Base-by-base conservation (phyloP, 352 stramenopile species). In the Phytophthora pistaciae region DNA sequence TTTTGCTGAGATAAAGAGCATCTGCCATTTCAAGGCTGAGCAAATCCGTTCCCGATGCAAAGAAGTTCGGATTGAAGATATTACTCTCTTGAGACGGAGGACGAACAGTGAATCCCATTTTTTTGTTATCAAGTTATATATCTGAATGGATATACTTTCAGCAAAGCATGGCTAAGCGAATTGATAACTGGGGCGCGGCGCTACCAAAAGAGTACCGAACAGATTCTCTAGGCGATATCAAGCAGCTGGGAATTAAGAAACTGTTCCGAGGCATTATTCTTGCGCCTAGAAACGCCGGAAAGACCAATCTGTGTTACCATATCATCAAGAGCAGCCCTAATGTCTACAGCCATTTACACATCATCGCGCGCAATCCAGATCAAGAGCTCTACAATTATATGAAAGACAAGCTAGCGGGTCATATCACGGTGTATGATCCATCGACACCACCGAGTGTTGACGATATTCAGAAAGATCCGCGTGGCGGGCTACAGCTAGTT, bases 401-500 rank as follows among this genome's bases (percentile, higher is more conserved):
- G n/a, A n/a, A n/a, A n/a, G n/a, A n/a, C n/a, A n/a, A n/a, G n/a
- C n/a, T n/a, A n/a, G n/a, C 9, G 10, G 38, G 38, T 2, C 7
- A 46, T 46, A 46, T 46, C 38, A 48, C 40, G 3, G 18, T 48
- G 1, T 48, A 48, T 20, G 40, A 48, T 5, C 40, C 40, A 48
- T 48, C 40, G 14, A 13, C 40, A 6, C 42, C 27, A n/a, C 18
- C 21, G 5, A 25, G 20, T n/a, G n/a, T n/a, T n/a, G n/a, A n/a
- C n/a, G n/a, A n/a, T n/a, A n/a, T n/a, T n/a, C n/a, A n/a, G n/a
- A 16, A 25, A 27, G 8, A 65, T 49, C 55, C 63, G 59, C 9
- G 42, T 9, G 8, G 40, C 55, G 64, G 7, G 56, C 66, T 50
- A 50, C 65, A 72, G 23, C 27, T 72, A 13, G 65, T 72, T 1